These are phyloP conservation scores for Scheffersomyces titani DNA, from an alignment of 1,139 yeast species.

Conservation along the genomic window DNA sequence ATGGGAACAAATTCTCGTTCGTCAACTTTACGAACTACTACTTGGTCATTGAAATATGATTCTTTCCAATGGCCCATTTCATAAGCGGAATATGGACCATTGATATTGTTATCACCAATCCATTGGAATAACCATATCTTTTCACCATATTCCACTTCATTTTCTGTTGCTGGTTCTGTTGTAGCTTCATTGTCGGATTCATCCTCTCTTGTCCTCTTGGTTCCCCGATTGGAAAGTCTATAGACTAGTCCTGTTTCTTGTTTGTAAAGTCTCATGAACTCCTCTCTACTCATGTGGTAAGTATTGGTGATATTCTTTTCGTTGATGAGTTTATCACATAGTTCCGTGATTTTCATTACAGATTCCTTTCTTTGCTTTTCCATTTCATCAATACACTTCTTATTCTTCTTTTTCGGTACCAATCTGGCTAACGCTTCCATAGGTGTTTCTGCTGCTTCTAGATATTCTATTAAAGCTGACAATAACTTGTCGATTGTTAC, in stretches of 20 bases:
- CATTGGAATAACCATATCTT: conserved; percentile 65
- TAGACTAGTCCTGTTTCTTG: conserved; percentile 50
- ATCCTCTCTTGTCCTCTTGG: conserved; percentile 19
- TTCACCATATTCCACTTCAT: conserved; percentile 27
- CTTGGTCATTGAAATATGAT: conserved; percentile 55
- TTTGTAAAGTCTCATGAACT: conserved; percentile 54
- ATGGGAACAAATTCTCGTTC: conserved; percentile 29
- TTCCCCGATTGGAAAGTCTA: conserved; percentile 16
- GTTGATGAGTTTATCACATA: conserved; percentile 45
- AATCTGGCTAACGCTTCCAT: conserved; percentile 59
- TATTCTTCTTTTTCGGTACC: conserved; percentile 27
- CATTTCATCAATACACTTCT: conserved; percentile 15
- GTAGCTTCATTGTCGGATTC: conserved; percentile 6
- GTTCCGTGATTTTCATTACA: conserved; percentile 49
- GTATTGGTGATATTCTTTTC: conserved; percentile 42
- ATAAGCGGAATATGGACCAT: conserved; percentile 60
- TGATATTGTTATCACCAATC: conserved; percentile 47
- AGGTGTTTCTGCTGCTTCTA: conserved; percentile 67
- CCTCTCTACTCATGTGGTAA: conserved; percentile 62
- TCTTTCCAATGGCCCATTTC: conserved; percentile 65
- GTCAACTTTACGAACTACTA: conserved; percentile 41
- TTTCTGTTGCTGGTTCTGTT: conserved; percentile 10
- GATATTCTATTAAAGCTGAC: conserved; percentile 33
- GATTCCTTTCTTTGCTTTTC: conserved; percentile 18
- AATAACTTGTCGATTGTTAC: conserved; percentile 29